phyloP scores from a whole-genome alignment of 208 protist species.

The Trypanosoma congolense region DNA sequence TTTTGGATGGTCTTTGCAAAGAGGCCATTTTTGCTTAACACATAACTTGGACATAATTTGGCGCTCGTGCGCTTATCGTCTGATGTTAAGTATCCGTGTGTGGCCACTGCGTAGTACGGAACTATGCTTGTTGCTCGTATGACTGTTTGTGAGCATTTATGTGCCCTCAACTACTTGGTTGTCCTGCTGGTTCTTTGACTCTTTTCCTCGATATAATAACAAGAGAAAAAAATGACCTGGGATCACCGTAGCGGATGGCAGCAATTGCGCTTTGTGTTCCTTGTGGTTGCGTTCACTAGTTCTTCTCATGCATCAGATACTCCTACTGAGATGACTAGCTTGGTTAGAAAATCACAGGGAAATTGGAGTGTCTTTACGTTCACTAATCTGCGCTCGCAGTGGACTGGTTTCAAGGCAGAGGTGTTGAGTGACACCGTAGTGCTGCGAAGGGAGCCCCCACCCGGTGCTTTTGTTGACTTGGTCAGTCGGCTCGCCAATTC shows the following conservation, averaged over 20 bases:
- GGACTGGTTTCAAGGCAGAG: conserved; percentile 8
- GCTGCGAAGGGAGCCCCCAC: conserved; percentile 2
- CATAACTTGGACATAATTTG: neutral
- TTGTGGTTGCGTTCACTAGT: conserved; percentile 4
- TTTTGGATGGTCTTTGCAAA: conserved; percentile 33
- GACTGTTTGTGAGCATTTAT: too few species aligned
- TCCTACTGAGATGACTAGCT: neutral
- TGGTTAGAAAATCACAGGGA: neutral
- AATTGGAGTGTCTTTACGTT: conserved; percentile 23
- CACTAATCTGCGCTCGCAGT: neutral
- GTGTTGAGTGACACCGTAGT: neutral
- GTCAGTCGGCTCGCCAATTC: neutral
- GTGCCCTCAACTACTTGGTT: too few species aligned
- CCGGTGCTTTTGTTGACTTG: neutral
- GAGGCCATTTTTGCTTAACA: conserved; percentile 16
- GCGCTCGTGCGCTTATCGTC: neutral
- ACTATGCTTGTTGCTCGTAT: too few species aligned
- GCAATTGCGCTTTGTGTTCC: conserved; percentile 3
- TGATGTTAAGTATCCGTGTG: too few species aligned
- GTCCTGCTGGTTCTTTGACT: too few species aligned
- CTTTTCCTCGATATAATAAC: too few species aligned
- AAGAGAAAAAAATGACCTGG: too few species aligned
- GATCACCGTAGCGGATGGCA: neutral
- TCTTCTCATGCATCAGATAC: too few species aligned
- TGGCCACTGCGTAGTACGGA: too few species aligned